Evolutionary conservation across 495 filamentous ascomycete species (phyloP), one percentile per base, ranked within the genome.

Genomic region (Chaetomium tenue): DNA sequence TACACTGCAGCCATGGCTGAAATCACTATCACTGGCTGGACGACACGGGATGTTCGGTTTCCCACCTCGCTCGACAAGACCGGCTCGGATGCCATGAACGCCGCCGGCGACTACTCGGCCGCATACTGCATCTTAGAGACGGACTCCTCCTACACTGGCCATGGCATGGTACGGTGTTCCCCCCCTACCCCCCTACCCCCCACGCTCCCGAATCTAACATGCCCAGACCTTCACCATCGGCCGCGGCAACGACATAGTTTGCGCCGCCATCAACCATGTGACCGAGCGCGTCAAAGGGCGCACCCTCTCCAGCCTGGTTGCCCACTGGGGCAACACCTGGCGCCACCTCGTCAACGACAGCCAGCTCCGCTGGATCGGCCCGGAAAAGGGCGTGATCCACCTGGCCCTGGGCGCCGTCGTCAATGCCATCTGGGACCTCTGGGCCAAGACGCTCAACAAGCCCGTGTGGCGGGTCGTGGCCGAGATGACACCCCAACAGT

Each of bases 51-150:
- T 79, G 90, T 97, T 74, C 86, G 92, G 72, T 97, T 97, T 79
- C 92, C 92, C 40, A 97, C 93, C 52, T 96, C 93, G 46, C 86
- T 97, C 52, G 91, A 96, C 77, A 94, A 93, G 79, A 95, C 91
- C 9, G 93, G 93, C 70, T 96, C 91, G 39, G 93, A 97, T 84
- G 93, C 93, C 72, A 97, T 97, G 93, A 96, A 97, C 74, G 89
- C 90, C 16, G 91, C 93, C 5, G 91, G 92, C 42, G 93, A 97
- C 79, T 97, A 96, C 77, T 93, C 90, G 2, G 81, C 92, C 52
- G 91, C 93, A 16, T 97, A 96, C 82, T 96, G 92, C 75, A 92
- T 97, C 71, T 82, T 97, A 59, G 77, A 90, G 70, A 96, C 93
- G 2, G 88, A 95, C 72, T 87, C 87, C 0, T 72, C 82, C 5